Base-by-base conservation (phyloP, 805 yeast species). In the Barnettozyma pratensis region DNA sequence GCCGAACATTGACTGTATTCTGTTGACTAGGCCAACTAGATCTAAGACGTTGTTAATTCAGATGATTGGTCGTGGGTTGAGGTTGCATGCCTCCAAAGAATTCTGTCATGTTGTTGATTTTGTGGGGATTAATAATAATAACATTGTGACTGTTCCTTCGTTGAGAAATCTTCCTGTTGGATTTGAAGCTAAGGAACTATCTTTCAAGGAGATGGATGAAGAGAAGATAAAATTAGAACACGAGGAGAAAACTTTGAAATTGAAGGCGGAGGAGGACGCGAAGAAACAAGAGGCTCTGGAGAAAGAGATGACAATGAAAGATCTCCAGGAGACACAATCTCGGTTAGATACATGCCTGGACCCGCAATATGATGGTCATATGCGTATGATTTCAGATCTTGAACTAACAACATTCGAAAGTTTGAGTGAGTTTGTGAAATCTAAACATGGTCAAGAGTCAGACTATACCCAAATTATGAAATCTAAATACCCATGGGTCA, bases 1-100 rank as follows among this genome's bases (percentile, higher is more conserved):
- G 19, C 97, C 97, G 3, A 82, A 82, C 52, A 85, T 90, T 48
- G 97, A 91, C 60, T 82, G 89, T 31, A 69, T 91, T 10, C 71
- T 91, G 30, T 64, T 91, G 32, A 86, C 87, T 4, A 69, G 97
- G 34, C 96, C 97, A 2, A 87, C 97, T 0, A 75, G 74, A 49
- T 90, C 97, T 1, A 68, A 80, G 32, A 79, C 85, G 0, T 66
- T 91, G 39, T 66, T 88, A 36, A 74, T 81, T 14, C 98, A 91
- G 61, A 91, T 91, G 96, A 75, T 91, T 19, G 98, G 98, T 0
- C 72, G 98, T 48, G 98, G 97, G 0, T 67, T 91, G 38, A 68
- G 98, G 36, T 55, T 79, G 11, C 81, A 80, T 57, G 68, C 73
- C 2, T 78, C 75, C 0, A 91, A 91, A 59, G 64, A 72, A 3